Base-by-base conservation (phyloP, 148 eudicot species). In the Beta vulgaris region DNA sequence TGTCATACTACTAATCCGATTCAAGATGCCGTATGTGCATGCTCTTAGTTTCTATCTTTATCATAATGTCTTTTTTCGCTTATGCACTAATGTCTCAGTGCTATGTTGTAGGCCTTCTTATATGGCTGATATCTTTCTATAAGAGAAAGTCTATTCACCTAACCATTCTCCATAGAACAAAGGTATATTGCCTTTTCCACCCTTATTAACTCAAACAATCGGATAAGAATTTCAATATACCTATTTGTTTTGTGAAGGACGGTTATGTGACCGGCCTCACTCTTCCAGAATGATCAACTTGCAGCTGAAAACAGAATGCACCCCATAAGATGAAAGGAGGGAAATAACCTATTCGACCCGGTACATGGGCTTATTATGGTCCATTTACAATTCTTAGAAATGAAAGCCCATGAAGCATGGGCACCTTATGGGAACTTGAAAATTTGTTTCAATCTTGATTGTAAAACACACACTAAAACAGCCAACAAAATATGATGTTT, bases 21-120 rank as follows among this genome's bases (percentile, higher is more conserved):
- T 61, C 9, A 31, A 44, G 59, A 46, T 34, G 42, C 9, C 32
- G 65, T 76, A 34, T 49, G 75, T 55, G 69, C 65, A 37, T 39
- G 79, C 37, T 36, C 28, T 54, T 71, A 18, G 14, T 10, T 8
- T 46, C 35, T 44, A 34, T n/a, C 19, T 7, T 39, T 58, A 11
- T 1, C 32, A 55, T n/a, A 11, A 11, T 60, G 23, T 43, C 3
- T 43, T 58, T 36, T n/a, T n/a, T 29, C 31, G n/a, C 26, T 49
- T 46, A 28, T 51, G 57, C 23, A n/a, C n/a, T 51, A 51, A 25
- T 51, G 57, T 25, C 57, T 51, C 57, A 19, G 25, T 51, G 57
- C 57, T 21, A 51, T 51, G 57, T 9, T 21, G 26, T 18, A 51
- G 57, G 57, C 57, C 53, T 48, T 48, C n/a, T n/a, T n/a, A n/a